A percentile compares a stretch with the other conserved stretches of the same genome.
phyloP scores from a whole-genome alignment of 2,329 filamentous ascomycete genomes.

The Penicillium sp. region DNA sequence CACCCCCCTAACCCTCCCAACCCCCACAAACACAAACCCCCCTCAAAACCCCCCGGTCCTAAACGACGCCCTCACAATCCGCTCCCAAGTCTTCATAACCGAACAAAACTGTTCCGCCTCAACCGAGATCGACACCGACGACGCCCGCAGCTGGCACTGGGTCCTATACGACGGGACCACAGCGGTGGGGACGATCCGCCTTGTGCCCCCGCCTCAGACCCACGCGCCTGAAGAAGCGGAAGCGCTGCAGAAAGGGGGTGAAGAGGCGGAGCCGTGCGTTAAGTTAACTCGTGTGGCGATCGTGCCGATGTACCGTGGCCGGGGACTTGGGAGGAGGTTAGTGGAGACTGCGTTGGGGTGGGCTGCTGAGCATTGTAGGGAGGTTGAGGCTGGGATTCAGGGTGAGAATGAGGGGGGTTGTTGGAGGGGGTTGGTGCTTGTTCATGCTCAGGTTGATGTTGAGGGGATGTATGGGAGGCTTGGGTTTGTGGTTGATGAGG shows the following conservation, averaged over 20 bases:
- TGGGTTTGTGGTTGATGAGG: constrained; percentile 73
- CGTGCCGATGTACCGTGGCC: constrained; percentile 63
- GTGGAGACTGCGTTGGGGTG: constrained; percentile 70
- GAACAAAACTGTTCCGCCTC: constrained; percentile 61
- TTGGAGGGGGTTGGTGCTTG: constrained; percentile 75
- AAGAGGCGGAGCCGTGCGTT: constrained; percentile 76
- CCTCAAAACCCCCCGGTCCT: constrained; percentile 54
- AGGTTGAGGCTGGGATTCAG: constrained; percentile 38
- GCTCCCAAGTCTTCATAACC: constrained; percentile 58
- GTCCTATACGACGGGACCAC: constrained; percentile 65
- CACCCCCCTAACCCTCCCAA: constrained; percentile 24
- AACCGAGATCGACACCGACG: constrained; percentile 79
- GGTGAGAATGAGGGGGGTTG: constrained; percentile 9
- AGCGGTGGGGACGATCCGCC: constrained; percentile 73
- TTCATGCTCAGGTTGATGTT: constrained; percentile 74
- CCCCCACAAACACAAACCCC: constrained; percentile 10
- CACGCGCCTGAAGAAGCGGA: constrained; percentile 43
- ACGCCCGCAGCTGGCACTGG: constrained; percentile 80
- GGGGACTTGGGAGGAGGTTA: constrained; percentile 65
- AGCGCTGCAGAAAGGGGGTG: constrained; percentile 37
- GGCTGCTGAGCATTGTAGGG: constrained; percentile 61
- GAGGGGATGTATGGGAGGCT: constrained; percentile 66
- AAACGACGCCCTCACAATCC: constrained; percentile 60
- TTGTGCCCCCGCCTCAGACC: constrained; percentile 79
- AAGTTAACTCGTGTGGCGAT: constrained; percentile 81